Evolutionary conservation across 2,329 filamentous ascomycete genomes (phyloP), one percentile per base, ranked within the genome.

Genomic region (Colletotrichum coccodes): DNA sequence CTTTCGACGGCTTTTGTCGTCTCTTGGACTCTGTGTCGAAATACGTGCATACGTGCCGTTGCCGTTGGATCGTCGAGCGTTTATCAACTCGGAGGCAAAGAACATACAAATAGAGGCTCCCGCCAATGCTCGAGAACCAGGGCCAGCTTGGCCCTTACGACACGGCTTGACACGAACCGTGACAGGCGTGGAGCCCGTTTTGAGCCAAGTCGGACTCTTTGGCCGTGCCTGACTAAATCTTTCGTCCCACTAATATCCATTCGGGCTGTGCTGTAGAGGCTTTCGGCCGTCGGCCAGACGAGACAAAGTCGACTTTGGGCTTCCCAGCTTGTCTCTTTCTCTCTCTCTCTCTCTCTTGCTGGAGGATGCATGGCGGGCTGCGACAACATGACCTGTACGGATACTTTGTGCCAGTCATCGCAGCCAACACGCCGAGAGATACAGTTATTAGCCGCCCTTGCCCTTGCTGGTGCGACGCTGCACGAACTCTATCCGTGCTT

Each of bases 401-500:
- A 12, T 1, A 7, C n/a, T 12, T 21, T 14, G 4, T 34, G 6
- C 49, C 30, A 14, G 32, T 21, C 21, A 18, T 34, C 28, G 6
- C 32, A 14, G 49, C n/a, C 49, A 12, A 21, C n/a, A n/a, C 28
- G 26, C 49, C 38, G 14, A 46, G 30, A 26, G 4, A 26, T 21
- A 12, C 23, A 16, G 26, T 40, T 32, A 49, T 23, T 12, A 42
- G 40, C 57, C 21, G 34, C 34, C 56, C 23, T 34, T 23, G 9
- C 21, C 32, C 30, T 42, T 6, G 36, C 36, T 57, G 18, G 53
- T 64, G 52, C 60, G 53, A 53, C 64, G 46, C 14, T 64, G 38
- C 52, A 36, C 60, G 52, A 64, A 58, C 64, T 32, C 14, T 53
- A 64, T 58, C 53, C n/a, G 32, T 59, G 60, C 30, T 42, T 38